Base-by-base conservation (phyloP, 106 monocot species). In the Dioscorea alata region DNA sequence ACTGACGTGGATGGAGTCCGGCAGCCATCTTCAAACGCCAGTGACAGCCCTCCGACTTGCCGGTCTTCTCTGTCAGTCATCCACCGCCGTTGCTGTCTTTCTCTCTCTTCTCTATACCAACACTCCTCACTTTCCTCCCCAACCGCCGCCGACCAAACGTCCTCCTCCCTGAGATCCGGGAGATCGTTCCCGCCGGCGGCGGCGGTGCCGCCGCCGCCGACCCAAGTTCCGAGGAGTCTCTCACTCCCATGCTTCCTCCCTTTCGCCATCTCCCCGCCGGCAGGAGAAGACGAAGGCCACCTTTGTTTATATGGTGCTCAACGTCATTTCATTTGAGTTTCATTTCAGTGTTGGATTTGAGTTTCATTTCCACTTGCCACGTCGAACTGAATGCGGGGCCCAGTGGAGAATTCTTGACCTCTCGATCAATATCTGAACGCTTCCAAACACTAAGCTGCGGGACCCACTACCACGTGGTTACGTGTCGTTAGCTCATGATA, bases 131-230 rank as follows among this genome's bases (percentile, higher is more conserved):
- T 42, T 5, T 42, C 42, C 42, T 42, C 42, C 42, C 42, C 23
- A 2, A 3, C 35, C 23, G n/a, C 73, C 33, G 59, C 34, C 19
- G 74, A 65, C 90, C 90, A 90, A 5, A 90, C 70, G 22, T 91
- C 91, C 23, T 84, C 86, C 56, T 90, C 89, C 6, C 68, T 60
- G 48, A 81, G 69, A 31, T 90, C 82, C 8, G 76, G 59, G 52
- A 84, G 54, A 49, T 83, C 88, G 22, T 22, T 17, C 12, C 61
- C 76, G 13, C 61, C 73, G 13, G 13, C 21, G 52, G 8, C 68
- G 23, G 10, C 16, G 69, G 67, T 57, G 13, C 59, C 69, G 25
- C 23, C 13, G 3, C 19, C 57, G 24, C 63, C 58, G 12, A 63
- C 57, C 65, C 33, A 22, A 14, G 71, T 66, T 18, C 66, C 73